Conservation (phyloP, 2,329 filamentous ascomycete genomes). For the Microdochium bolleyi region DNA sequence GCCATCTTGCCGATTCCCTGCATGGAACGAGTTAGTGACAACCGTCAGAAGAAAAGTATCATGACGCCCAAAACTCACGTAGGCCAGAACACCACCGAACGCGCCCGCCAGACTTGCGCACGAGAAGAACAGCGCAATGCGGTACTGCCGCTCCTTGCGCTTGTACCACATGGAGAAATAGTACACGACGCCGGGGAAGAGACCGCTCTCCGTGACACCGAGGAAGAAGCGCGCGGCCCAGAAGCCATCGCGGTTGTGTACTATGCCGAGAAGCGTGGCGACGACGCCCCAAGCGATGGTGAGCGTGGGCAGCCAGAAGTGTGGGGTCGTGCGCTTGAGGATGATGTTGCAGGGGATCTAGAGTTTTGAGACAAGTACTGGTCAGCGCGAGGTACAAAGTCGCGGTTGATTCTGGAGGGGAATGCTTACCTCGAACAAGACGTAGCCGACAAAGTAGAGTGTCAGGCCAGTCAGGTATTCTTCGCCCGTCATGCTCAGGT, state of each 20-base stretch:
- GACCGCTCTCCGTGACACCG: slow-evolving; percentile 43
- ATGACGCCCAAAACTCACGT: slow-evolving; percentile 23
- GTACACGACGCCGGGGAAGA: slow-evolving; percentile 43
- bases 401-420: background rate
- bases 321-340: slow-evolving; percentile 50
- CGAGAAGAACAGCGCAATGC: slow-evolving; percentile 48
- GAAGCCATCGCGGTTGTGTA: slow-evolving; percentile 41
- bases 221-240: slow-evolving; percentile 46
- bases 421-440: slow-evolving; percentile 40
- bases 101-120: slow-evolving; percentile 46
- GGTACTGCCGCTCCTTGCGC: slow-evolving; percentile 42
- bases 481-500: slow-evolving; percentile 47
- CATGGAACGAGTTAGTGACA: background rate
- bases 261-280: slow-evolving; percentile 41
- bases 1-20: slow-evolving; percentile 46
- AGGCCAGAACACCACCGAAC: slow-evolving; percentile 48
- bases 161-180: slow-evolving; percentile 50
- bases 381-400: background rate
- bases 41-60: background rate
- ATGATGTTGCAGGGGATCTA: slow-evolving; percentile 55
- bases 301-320: slow-evolving; percentile 48
- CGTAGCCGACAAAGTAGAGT: slow-evolving; percentile 57
- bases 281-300: slow-evolving; percentile 49
- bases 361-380: background rate
- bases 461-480: slow-evolving; percentile 60